Percentiles rank a stretch among this genome's conserved stretches.
These are phyloP conservation scores for Aspergillus sp. DNA, from an alignment of 2,329 filamentous ascomycete species.

Conservation along the genomic window DNA sequence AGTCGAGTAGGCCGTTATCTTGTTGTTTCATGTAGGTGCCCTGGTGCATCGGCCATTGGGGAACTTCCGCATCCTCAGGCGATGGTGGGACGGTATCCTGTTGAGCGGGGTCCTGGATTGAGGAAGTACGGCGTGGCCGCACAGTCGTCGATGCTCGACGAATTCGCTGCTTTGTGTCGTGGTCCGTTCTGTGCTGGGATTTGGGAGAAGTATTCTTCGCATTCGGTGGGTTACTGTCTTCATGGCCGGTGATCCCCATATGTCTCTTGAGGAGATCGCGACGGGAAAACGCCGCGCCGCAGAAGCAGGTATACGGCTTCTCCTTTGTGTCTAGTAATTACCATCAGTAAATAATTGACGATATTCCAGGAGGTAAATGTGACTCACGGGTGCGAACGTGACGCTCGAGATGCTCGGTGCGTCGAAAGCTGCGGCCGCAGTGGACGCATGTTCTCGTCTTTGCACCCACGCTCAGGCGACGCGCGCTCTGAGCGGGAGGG, in stretches of 20 bases:
- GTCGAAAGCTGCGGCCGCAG: constrained; percentile 35
- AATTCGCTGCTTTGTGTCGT: constrained; percentile 16
- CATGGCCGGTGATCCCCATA: constrained; percentile 33
- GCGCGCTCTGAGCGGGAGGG: constrained; percentile 17
- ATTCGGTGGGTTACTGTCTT: constrained; percentile 13
- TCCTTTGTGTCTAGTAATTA: constrained; percentile 33
- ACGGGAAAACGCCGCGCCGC: constrained; percentile 37
- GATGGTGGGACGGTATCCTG: constrained; percentile 18
- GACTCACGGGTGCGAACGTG: constrained; percentile 37
- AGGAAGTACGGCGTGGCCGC: constrained; percentile 19
- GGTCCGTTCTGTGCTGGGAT: constrained; percentile 24
- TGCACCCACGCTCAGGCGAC: constrained; percentile 27
- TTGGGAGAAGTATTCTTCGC: constrained; percentile 23
- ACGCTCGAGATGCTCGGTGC: constrained; percentile 37
- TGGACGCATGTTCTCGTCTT: constrained; percentile 34
- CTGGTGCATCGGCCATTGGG: constrained; percentile 30
- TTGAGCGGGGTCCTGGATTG: constrained; percentile 5
- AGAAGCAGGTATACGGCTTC: constrained; percentile 38
- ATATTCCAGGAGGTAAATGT: not conserved
- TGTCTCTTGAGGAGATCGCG: constrained; percentile 37
- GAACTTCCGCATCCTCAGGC: constrained; percentile 17
- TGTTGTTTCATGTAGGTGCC: constrained; percentile 28
- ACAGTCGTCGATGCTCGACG: constrained; percentile 15
- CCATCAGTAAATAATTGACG: constrained; percentile 10
- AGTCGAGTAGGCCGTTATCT: constrained; percentile 22